Base-by-base conservation (phyloP, 2,329 filamentous ascomycete species). In the Zymoseptoria ardabiliae region DNA sequence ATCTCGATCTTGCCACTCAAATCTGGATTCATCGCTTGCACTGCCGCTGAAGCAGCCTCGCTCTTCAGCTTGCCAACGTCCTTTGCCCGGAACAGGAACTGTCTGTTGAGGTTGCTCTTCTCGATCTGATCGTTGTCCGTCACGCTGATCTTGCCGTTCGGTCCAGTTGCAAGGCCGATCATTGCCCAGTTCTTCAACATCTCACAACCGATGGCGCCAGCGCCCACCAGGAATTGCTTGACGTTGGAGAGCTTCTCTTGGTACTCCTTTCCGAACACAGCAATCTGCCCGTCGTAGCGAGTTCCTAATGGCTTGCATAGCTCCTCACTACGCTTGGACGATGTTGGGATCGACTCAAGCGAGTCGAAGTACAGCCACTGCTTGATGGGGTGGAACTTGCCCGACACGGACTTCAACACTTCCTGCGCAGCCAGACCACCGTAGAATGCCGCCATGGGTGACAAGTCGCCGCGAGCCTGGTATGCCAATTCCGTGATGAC, bases 151-250 rank as follows among this genome's bases (percentile, higher is more conserved):
- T 89, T 88, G 69, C 94, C 94, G 54, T 91, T 84, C 2, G 91
- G 90, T 3, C 94, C 94, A 52, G 89, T 90, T 51, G 88, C 93
- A 28, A 99, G 81, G 66, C 94, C 94, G 74, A 97, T 96, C 92
- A 99, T 95, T 41, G 95, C 93, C 92, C 94, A 99, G 76, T 97
- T 97, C 84, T 99, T 99, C 67, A 99, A 79, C 89, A 97, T 99
- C 73, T 99, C 94, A 71, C 94, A 99, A 52, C 94, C 94, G 73
- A 99, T 99, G 64, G 95, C 94, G 69, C 94, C 94, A 53, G 94
- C 91, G 67, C 94, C 94, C 59, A 99, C 94, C 58, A 99, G 81
- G 79, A 99, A 99, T 69, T 97, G 86, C 70, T 87, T 94, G 62
- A 94, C 77, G 69, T 97, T 96, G 61, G 88, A 84, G 66, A 99